phyloP scores from a whole-genome alignment of 2,329 filamentous ascomycete genomes.

The Claviceps cyperi region DNA sequence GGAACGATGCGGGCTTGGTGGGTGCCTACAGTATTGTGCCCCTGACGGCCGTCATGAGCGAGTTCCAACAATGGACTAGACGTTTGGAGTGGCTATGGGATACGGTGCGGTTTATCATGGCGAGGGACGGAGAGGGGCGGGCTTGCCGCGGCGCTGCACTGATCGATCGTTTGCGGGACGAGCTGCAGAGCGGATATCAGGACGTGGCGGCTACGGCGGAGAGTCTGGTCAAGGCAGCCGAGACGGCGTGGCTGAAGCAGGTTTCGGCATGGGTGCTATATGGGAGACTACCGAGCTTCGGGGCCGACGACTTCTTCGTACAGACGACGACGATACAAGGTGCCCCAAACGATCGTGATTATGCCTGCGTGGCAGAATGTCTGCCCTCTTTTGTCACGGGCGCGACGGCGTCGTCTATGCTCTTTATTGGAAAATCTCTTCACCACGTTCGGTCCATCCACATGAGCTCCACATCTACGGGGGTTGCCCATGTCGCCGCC shows the following conservation, averaged over 20 bases:
- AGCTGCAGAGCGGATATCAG: slow-evolving; percentile 74
- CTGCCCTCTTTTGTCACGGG: slow-evolving; percentile 68
- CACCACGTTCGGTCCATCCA: slow-evolving; percentile 60
- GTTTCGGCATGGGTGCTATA: slow-evolving; percentile 84
- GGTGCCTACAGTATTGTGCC: slow-evolving; percentile 91
- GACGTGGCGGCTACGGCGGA: slow-evolving; percentile 69
- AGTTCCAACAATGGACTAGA: slow-evolving; percentile 79
- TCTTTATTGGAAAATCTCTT: slow-evolving; percentile 82
- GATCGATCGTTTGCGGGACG: slow-evolving; percentile 61
- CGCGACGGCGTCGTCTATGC: slow-evolving; percentile 63
- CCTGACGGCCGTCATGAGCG: slow-evolving; percentile 65
- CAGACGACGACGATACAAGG: slow-evolving; percentile 32
- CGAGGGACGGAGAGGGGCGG: slow-evolving; percentile 17
- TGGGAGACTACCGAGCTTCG: slow-evolving; percentile 65
- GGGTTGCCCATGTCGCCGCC: slow-evolving; percentile 43
- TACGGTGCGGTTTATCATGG: slow-evolving; percentile 53
- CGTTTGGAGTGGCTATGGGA: slow-evolving; percentile 77
- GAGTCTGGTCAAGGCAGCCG: slow-evolving; percentile 61
- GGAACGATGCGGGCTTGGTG: slow-evolving; percentile 62
- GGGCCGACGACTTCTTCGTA: slow-evolving; percentile 78
- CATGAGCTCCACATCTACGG: slow-evolving; percentile 26
- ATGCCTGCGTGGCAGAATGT: slow-evolving; percentile 41
- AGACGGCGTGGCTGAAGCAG: slow-evolving; percentile 84
- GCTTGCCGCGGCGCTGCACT: slow-evolving; percentile 54
- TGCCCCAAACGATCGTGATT: slow-evolving; percentile 44